A percentile compares a stretch with the other conserved stretches of the same genome.
These are phyloP conservation scores for Cicer pinnatifidum DNA, from an alignment of 306 rosid species.

Conservation along the genomic window DNA sequence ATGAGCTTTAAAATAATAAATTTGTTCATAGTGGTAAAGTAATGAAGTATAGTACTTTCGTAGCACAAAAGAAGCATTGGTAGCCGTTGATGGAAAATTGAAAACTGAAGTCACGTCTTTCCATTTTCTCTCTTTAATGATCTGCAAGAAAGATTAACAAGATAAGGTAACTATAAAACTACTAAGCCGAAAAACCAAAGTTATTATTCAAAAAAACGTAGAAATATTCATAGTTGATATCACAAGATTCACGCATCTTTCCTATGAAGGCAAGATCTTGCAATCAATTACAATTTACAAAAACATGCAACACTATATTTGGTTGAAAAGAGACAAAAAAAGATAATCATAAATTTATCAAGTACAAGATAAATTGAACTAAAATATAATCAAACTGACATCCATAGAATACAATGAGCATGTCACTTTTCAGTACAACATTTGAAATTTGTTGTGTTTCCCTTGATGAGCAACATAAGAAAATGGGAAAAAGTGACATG, in stretches of 20 bases:
- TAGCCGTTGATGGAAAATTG: conserved; percentile 94
- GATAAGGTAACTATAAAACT: conserved; percentile 30
- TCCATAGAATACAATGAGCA: not conserved
- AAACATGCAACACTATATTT: conserved; percentile 15
- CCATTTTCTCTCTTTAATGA: conserved; percentile 80
- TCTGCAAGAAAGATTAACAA: conserved; percentile 54
- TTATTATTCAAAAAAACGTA: not conserved
- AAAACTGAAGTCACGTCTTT: conserved; percentile 85
- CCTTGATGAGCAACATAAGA: too few species aligned
- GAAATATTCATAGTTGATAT: not conserved
- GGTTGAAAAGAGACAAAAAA: conserved; percentile 2
- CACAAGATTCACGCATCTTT: not conserved
- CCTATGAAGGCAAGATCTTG: conserved; percentile 7
- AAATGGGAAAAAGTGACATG: not conserved
- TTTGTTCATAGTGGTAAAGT: conserved; percentile 81
- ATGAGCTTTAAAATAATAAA: conserved; percentile 68
- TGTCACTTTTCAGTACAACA: not conserved
- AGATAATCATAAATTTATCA: not conserved
- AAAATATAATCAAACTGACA: not conserved
- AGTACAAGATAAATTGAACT: not conserved
- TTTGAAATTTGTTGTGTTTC: not conserved
- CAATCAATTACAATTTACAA: conserved; percentile 35
- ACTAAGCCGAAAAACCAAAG: conserved; percentile 13
- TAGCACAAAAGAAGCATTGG: conserved; percentile 90
- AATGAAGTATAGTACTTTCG: conserved; percentile 80